phyloP scores from a whole-genome alignment of 495 filamentous ascomycete species.

The Lasiosphaeriaceae sp. region DNA sequence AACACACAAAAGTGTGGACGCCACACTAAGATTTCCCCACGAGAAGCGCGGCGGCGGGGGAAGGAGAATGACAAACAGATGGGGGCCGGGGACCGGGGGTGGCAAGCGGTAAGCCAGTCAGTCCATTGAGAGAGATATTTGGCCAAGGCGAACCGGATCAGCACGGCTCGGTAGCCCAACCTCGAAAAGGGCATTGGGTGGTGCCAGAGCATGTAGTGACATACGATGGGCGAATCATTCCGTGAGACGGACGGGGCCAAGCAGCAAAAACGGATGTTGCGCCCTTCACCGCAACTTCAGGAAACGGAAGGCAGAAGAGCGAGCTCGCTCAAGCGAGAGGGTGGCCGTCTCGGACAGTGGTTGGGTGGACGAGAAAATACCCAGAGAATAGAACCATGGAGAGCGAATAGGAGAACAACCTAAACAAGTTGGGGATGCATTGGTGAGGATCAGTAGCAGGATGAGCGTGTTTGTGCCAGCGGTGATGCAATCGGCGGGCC shows the following conservation, averaged over 20 bases:
- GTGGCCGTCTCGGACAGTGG: conserved; percentile 8
- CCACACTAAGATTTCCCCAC: not conserved
- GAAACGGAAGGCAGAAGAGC: conserved; percentile 1
- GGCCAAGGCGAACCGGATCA: too few relatives aligned
- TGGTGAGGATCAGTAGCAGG: too few relatives aligned
- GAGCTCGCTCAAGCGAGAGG: not conserved
- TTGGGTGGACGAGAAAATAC: conserved; percentile 3
- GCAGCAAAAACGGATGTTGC: not conserved
- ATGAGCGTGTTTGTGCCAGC: not conserved
- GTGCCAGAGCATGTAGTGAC: not conserved
- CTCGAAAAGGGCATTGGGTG: not conserved
- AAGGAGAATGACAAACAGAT: not conserved
- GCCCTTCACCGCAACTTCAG: conserved; percentile 21
- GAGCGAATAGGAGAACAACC: not conserved
- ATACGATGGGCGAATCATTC: conserved; percentile 1
- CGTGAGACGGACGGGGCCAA: not conserved
- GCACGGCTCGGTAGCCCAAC: not conserved
- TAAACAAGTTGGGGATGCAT: not conserved
- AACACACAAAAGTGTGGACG: too few relatives aligned
- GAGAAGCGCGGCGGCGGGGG: not conserved
- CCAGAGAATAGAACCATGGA: not conserved
- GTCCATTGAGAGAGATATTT: too few relatives aligned
- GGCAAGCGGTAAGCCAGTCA: not conserved
- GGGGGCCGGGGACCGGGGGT: not conserved
- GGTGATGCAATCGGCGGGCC: conserved; percentile 17